Evolutionary conservation across 495 filamentous ascomycete species (phyloP), one percentile per base, ranked within the genome.

Genomic region (Entonaema liquescens): DNA sequence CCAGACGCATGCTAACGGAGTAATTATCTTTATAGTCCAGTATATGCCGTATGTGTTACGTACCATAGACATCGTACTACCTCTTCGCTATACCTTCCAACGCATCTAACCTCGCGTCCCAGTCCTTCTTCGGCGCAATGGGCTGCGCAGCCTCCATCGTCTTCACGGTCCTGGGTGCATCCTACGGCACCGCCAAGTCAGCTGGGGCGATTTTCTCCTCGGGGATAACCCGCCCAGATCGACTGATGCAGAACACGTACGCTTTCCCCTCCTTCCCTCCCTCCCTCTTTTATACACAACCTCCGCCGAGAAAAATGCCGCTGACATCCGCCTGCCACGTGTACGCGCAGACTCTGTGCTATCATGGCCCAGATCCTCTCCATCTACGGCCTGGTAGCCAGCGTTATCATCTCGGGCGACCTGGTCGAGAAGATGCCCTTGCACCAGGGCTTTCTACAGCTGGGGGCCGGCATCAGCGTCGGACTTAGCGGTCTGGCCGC

Each of bases 131-230:
- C 72, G 81, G 82, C 19, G 79, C 83, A 3, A 67, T 86, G 53
- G 84, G 84, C 59, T 83, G 79, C 70, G 79, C 80, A 13, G 68
- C 73, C 77, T 90, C 94, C 74, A 93, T 97, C 83, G 85, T 93
- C 83, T 79, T 83, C 78, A 81, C 80, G 61, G 92, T 83, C 75
- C 81, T 92, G 72, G 94, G 95, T 75, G 93, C 94, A 60, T 93
- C 94, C 70, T 98, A 97, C 83, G 95, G 95, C 64, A 97, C 95
- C 19, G 92, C 95, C 67, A 86, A 86, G 67, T 88, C 94, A 55
- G 89, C 93, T 66, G 88, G 95, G 12, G 94, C 94, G 55, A 93
- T 92, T 36, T 97, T 94, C 75, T 85, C 92, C 50, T 79, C 79
- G 35, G 80, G 82, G 58, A 71, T 85, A 62, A 69, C 84, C 57